Evolutionary conservation across 2,329 filamentous ascomycete species (phyloP), one percentile per base, ranked within the genome.

Genomic region (Xylaria sp.): DNA sequence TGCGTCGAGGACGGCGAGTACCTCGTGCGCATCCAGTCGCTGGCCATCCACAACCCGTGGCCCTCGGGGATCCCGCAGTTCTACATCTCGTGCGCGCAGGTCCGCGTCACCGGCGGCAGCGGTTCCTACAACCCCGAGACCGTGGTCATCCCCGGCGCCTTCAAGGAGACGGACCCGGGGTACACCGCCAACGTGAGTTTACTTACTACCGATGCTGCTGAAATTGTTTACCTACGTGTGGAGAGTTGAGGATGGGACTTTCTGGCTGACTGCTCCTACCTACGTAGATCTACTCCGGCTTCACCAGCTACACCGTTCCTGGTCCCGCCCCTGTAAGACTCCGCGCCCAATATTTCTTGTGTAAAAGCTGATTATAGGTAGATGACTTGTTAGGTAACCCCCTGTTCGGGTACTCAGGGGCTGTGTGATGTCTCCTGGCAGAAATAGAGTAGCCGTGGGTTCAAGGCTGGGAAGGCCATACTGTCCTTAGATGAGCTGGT

Each of bases 11-110:
- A 81, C 38, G 84, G 84, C 54, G 79, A 85, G 59, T 85, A 86
- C 65, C 77, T 86, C 52, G 73, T 85, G 26, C 75, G 83, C 38
- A 80, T 84, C 66, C 82, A 86, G 71, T 76, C 82, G 48, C 78
- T 88, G 47, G 85, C 80, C 20, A 81, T 88, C 47, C 85, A 88
- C 74, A 78, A 80, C 57, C 78, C 78, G 2, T 72, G 63, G 54
- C 75, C 74, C 1, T 74, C 75, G 3, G 70, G 71, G 16, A 74
- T 73, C 48, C 75, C 76, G 16, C 73, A 76, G 66, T 77, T 83
- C 62, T 79, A 80, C 59, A 67, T 74, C 44, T 73, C 71, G 48
- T 81, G 78, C 60, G 77, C 74, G 0, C 77, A 80, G 57, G 66
- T 79, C 58, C 74, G 71, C 40, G 72, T 80, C n/a, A 69, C 70